Base-by-base conservation (phyloP, 2,329 filamentous ascomycete genomes). In the Colletotrichum higginsianum region DNA sequence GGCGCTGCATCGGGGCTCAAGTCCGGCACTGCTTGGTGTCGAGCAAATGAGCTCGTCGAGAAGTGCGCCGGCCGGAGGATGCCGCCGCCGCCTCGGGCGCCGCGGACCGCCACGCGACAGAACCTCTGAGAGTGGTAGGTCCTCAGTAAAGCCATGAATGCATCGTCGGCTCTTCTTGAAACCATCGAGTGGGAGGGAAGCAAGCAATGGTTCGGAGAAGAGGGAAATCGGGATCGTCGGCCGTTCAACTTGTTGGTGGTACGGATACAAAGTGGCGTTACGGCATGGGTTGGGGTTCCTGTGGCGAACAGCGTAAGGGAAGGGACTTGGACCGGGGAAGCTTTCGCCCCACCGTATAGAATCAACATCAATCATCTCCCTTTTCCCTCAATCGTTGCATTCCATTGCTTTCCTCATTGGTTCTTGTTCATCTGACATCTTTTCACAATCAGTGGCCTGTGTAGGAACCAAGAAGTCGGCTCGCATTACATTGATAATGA, bases 71-170 rank as follows among this genome's bases (percentile, higher is more conserved):
- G 55, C 13, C 50, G 13, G 18, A 57, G 16, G 62, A 56, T 30
- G 16, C 30, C 49, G 47, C 4, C 23, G 35, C 4, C 40, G 40
- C 7, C 30, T 30, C 11, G 26, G 56, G 35, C 55, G 60, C 61
- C 40, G 35, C 50, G 38, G 23, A 56, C 35, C 35, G n/a, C 67
- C 35, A 38, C 57, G 35, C 61, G 50, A 38, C 70, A 72, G 61
- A 72, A 72, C 49, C 57, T 55, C 61, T 60, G 61, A 9, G 70
- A 72, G 49, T 72, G 67, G 40, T 71, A 71, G 35, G 66, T 53
- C 23, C 50, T 72, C 40, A 72, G n/a, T 35, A 72, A 26, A 71
- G 70, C 66, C 61, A 72, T 66, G 40, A 61, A 72, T 44, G 52
- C 61, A 71, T 72, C 38, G 42, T 62, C 61, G 49, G 26, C 46